phyloP scores from a whole-genome alignment of 495 filamentous ascomycete species.

The Glonium stellatum region DNA sequence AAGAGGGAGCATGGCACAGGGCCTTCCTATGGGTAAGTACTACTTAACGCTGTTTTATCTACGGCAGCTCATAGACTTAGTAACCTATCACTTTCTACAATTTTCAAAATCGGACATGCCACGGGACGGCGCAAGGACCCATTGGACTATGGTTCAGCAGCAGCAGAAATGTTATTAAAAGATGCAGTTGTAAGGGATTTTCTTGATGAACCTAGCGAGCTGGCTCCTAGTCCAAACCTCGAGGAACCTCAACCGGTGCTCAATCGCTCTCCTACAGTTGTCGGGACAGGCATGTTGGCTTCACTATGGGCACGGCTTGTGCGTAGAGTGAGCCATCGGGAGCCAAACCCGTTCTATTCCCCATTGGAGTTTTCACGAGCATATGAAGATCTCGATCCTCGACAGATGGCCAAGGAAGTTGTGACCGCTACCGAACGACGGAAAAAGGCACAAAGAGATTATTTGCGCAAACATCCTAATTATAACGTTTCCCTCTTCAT shows the following conservation, averaged over 20 bases:
- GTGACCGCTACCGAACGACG: constrained; percentile 73
- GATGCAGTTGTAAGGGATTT: constrained; percentile 93
- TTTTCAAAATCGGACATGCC: constrained; percentile 70
- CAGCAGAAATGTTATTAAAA: constrained; percentile 91
- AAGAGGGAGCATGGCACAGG: constrained; percentile 71
- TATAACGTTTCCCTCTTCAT: constrained; percentile 93
- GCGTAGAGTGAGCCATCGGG: constrained; percentile 50
- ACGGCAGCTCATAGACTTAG: constrained; percentile 30
- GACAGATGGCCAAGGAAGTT: constrained; percentile 81
- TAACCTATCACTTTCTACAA: constrained; percentile 79
- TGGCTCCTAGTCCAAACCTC: not conserved
- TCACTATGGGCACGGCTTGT: constrained; percentile 50
- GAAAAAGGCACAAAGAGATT: constrained; percentile 83
- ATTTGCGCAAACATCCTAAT: constrained; percentile 73
- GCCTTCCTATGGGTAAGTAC: constrained; percentile 30
- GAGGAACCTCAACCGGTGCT: constrained; percentile 22
- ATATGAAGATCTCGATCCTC: constrained; percentile 72
- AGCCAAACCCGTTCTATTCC: constrained; percentile 94
- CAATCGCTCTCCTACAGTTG: constrained; percentile 29
- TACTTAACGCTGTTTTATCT: not conserved
- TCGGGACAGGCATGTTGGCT: constrained; percentile 41
- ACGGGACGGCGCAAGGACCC: constrained; percentile 65
- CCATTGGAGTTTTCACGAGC: constrained; percentile 64
- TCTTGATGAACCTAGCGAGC: constrained; percentile 61
- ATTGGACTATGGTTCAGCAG: constrained; percentile 77